Base-by-base conservation (phyloP, 305 asterid genomes). In the Solanum hybrid region DNA sequence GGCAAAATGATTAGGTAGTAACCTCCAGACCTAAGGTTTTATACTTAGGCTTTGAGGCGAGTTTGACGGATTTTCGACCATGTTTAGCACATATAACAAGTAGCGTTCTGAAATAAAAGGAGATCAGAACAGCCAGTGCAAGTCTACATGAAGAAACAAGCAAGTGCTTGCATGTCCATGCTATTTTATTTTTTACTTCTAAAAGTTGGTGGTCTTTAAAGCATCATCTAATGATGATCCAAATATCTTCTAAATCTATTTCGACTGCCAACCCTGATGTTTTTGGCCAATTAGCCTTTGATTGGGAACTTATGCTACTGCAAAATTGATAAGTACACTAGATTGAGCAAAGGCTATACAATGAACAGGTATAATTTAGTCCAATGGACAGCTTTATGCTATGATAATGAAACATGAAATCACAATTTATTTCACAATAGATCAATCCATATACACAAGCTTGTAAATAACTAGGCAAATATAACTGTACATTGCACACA, bases 401-500 rank as follows among this genome's bases (percentile, higher is more conserved):
- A 90, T 36, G 88, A 84, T 74, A 87, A 83, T 22, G 90, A 90
- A 91, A 86, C 87, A 89, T 87, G 91, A 91, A 90, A 91, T 91
- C 92, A 91, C 90, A 57, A 88, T 92, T 92, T 92, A 94, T 93
- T 94, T 61, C 95, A 93, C 90, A 80, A 86, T 87, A 94, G 89
- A 90, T 88, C 89, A 90, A 90, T 79, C 80, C 93, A 89, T 91
- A 93, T 93, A 93, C 95, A 93, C 94, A 87, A 87, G 86, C 92
- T 91, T 84, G 89, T 81, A 78, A 91, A 71, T 57, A 91, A 82
- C 93, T 91, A 89, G 92, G 92, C 89, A 93, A 89, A 93, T 92
- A 92, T 90, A 93, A 89, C 95, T 96, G 95, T 95, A 97, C 98
- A 96, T 73, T 87, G 94, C 92, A 89, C 92, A 92, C 93, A 83